Evolutionary conservation across 2,329 filamentous ascomycete species (phyloP), one percentile per base, ranked within the genome.

Genomic region (Colletotrichum melonis): DNA sequence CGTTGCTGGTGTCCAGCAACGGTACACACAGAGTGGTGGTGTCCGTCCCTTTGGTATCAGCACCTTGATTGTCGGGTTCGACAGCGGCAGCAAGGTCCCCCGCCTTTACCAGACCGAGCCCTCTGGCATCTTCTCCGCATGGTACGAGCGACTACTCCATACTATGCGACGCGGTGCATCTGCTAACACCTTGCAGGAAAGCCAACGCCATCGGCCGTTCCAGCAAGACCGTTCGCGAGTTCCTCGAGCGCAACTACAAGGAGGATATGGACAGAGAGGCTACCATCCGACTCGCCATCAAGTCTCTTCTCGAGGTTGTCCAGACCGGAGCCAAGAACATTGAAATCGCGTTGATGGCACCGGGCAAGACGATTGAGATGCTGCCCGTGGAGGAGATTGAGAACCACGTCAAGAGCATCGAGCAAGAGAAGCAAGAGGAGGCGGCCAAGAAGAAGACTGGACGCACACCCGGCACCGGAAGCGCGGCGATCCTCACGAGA

Each of bases 291-390:
- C 89, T 99, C 78, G 97, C 97, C 8, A 97, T 99, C 88, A 99
- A 99, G 89, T 99, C 97, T 52, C 90, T 99, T 76, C 88, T 99
- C 74, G 97, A 99, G 85, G 97, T 99, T 67, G 97, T 99, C 75
- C 97, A 99, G 86, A 99, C 97, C 3, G 97, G 97, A 76, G 97
- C 97, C 66, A 99, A 99, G 92, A 99, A 99, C 86, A 99, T 99
- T 80, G 97, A 99, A 87, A 98, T 99, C 80, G 97, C 97, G 72
- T 92, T 99, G 81, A 98, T 98, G 95, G 94, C 95, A 8, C 95
- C 97, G 7, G 95, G 95, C 65, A 95, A 98, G 88, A 84, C 89
- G 19, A 91, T 99, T 76, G 95, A 98, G 88, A 95, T 98, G 92
- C 90, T 99, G 78, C 94, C 95, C 2, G 93, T 96, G 38, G 96